Evolutionary conservation across 2,329 filamentous ascomycete species (phyloP), one percentile per base, ranked within the genome.

Genomic region (Pestalotiopsis sp.): DNA sequence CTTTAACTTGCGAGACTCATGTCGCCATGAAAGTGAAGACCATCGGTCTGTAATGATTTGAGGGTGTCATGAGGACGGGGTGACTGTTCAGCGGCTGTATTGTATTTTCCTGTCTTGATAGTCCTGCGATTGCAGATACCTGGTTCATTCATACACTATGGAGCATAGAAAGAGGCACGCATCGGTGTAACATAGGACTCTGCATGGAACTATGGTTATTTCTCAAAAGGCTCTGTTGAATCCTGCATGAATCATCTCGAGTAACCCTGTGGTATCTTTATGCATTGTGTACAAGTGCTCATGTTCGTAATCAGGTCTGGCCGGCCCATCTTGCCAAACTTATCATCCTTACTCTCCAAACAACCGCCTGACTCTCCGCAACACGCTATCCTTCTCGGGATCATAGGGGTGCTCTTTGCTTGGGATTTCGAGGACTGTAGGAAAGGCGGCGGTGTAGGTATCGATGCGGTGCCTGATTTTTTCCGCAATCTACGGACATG

Each of bases 381-480:
- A 81, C 57, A 99, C 95, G 77, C 95, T 98, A 80, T 99, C 96
- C 85, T 99, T 99, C 82, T 99, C 96, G 0, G 96, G 96, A 75
- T 99, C 95, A 78, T 99, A 99, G 2, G 96, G 96, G 79, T 99
- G 96, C 80, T 99, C 96, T 86, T 99, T 99, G 83, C 94, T 97
- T 26, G 96, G 96, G 69, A 99, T 98, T 81, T 99, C 96, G 68
- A 99, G 89, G 66, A 99, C 88, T 24, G 94, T 91, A n/a, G 96
- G 96, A 82, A 99, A 99, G 4, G 96, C 94, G 63, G 95, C 93
- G 22, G 94, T 95, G 82, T 97, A 98, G 48, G 89, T 90, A 80
- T 99, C 96, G 73, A 99, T 91, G 70, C 91, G 90, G 78, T 95
- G 88, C 79, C 96, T 89, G 87, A 99, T 99, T 78, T 89, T 90